Conservation (phyloP, 2,329 filamentous ascomycete genomes). For the Pezizomycotina sp. region DNA sequence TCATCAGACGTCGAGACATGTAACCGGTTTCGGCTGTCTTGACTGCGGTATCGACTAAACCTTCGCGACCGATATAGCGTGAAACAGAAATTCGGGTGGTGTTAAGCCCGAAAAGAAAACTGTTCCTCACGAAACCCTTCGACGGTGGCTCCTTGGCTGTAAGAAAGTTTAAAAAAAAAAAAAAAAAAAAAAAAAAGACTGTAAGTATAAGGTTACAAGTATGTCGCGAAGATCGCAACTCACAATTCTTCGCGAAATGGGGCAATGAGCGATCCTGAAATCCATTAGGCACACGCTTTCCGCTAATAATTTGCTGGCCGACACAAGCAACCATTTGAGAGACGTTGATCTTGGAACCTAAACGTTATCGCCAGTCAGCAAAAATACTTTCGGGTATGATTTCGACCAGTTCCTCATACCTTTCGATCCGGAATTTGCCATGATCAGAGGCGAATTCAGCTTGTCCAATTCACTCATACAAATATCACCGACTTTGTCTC, state of each 20-base stretch:
- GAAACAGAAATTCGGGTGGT: constrained; percentile 90
- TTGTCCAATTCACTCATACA: constrained; percentile 80
- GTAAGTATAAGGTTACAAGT: not conserved
- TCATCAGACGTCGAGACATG: constrained; percentile 97
- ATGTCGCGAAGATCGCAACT: not conserved
- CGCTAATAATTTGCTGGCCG: constrained; percentile 93
- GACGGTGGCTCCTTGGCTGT: constrained; percentile 67
- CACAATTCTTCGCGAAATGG: constrained; percentile 73
- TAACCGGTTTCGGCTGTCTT: constrained; percentile 98
- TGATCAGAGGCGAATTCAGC: constrained; percentile 84
- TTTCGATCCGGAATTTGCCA: constrained; percentile 95
- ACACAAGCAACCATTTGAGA: constrained; percentile 97
- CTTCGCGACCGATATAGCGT: constrained; percentile 98
- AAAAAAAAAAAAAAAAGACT: no score
- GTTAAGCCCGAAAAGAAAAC: constrained; percentile 86
- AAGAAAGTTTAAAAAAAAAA: constrained; percentile 1
- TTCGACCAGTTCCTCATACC: constrained; percentile 28
- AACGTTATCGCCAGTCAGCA: not conserved
- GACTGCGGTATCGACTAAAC: constrained; percentile 94
- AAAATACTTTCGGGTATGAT: not conserved
- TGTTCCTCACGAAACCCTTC: constrained; percentile 93
- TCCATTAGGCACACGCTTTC: constrained; percentile 79
- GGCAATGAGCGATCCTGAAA: constrained; percentile 91
- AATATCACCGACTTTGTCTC: constrained; percentile 75
- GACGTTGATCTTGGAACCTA: constrained; percentile 81